Conservation (phyloP, 2,329 filamentous ascomycete species). For the Cladophialophora exuberans region DNA sequence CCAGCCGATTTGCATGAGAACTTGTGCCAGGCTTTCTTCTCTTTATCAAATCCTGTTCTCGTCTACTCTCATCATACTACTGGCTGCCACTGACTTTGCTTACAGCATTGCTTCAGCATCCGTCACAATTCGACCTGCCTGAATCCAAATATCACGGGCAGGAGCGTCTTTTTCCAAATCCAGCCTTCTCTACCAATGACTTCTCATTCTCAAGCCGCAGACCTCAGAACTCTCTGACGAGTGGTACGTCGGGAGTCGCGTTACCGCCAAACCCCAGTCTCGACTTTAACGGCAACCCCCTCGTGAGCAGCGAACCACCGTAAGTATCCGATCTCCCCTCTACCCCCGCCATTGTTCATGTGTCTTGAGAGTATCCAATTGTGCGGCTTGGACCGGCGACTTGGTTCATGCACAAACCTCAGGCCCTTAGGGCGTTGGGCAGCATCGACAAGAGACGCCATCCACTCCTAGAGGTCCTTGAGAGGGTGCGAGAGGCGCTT, state of each 20-base stretch:
- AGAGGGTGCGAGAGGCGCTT: constrained; percentile 9
- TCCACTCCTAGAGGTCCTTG: constrained; percentile 16
- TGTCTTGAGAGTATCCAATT: constrained; percentile 15
- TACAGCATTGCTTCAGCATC: constrained; percentile 42
- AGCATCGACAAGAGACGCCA: constrained; percentile 16
- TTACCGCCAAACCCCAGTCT: constrained; percentile 27
- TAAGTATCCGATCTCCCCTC: constrained; percentile 26
- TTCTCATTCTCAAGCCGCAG: constrained; percentile 23
- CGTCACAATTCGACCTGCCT: constrained; percentile 44
- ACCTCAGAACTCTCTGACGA: constrained; percentile 22
- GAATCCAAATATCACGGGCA: constrained; percentile 45
- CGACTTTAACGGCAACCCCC: constrained; percentile 26
- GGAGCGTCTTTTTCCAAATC: constrained; percentile 40
- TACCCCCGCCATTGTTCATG: constrained; percentile 18
- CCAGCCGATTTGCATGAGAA: constrained; percentile 26
- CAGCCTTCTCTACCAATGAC: constrained; percentile 34
- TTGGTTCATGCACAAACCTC: constrained; percentile 1
- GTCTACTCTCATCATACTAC: constrained; percentile 32
- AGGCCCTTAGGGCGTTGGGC: constrained; percentile 24
- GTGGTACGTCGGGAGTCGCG: constrained; percentile 23
- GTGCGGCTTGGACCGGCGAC: not conserved
- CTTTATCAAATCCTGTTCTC: constrained; percentile 29
- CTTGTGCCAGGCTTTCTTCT: constrained; percentile 29
- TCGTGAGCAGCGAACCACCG: constrained; percentile 28
- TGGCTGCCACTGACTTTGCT: constrained; percentile 27